Evolutionary conservation across 441 rosid species (phyloP).

Genomic region (Gossypium schwendimanii): DNA sequence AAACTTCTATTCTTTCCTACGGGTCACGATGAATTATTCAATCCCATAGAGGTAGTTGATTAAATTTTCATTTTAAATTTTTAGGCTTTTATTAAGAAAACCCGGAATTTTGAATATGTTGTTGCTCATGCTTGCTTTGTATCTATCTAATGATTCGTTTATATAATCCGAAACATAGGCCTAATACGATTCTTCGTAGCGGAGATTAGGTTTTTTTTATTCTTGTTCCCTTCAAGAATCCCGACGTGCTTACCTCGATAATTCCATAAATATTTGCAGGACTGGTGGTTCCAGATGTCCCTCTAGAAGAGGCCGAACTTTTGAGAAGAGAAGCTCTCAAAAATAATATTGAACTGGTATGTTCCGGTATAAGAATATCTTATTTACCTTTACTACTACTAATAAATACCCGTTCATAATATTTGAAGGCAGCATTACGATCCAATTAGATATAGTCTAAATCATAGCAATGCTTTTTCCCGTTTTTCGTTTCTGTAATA

Average conservation of each 20-base stretch:
- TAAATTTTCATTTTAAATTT: background rate
- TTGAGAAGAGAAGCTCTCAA: constrained; percentile 60
- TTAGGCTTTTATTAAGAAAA: background rate
- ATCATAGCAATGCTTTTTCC: background rate
- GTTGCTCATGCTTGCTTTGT: background rate
- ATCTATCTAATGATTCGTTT: background rate
- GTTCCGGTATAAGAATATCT: background rate
- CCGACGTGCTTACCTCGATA: background rate
- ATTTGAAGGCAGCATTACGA: background rate
- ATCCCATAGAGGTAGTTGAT: no score
- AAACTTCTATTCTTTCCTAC: background rate
- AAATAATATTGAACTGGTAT: constrained; percentile 68
- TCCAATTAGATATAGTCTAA: constrained; percentile 7
- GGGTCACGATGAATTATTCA: background rate
- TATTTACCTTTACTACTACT: background rate
- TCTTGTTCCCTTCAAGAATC: background rate
- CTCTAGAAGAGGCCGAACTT: constrained; percentile 75
- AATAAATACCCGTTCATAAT: background rate
- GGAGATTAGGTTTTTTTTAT: background rate
- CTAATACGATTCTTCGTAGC: background rate
- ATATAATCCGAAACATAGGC: background rate
- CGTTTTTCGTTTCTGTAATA: background rate
- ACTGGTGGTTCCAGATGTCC: constrained; percentile 92
- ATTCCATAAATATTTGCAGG: constrained; percentile 38
- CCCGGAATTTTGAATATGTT: background rate